These are phyloP conservation scores for Puccinia triticina DNA, from an alignment of 1,284 basidiomycete genomes.

Conservation along the genomic window DNA sequence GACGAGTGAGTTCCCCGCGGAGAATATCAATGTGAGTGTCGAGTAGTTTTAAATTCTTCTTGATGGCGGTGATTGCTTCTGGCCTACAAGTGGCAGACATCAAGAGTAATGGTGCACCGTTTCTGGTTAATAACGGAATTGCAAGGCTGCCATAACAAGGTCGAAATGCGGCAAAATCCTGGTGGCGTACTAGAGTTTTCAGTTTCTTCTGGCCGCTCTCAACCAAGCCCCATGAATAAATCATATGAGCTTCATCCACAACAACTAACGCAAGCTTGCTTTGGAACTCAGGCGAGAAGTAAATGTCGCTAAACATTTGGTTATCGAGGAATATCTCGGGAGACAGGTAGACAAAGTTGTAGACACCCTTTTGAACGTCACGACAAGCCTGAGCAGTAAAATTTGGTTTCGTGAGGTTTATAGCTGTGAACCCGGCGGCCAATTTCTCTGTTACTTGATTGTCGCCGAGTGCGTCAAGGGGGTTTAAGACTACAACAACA, in stretches of 20 bases:
- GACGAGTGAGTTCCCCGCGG: neutral
- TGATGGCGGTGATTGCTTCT: slow-evolving; percentile 25
- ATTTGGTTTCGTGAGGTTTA: slow-evolving; percentile 5
- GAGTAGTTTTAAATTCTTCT: slow-evolving; percentile 1
- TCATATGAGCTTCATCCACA: slow-evolving; percentile 21
- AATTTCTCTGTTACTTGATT: too few species aligned
- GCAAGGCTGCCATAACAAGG: slow-evolving; percentile 14
- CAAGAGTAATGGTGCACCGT: slow-evolving; percentile 1
- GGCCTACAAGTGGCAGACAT: slow-evolving; percentile 33
- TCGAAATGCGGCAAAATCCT: neutral
- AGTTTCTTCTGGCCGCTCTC: slow-evolving; percentile 21
- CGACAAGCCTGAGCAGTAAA: neutral
- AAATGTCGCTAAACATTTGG: neutral
- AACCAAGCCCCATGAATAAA: slow-evolving; percentile 23
- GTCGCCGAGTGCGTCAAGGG: slow-evolving; percentile 10
- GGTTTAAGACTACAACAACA: slow-evolving; percentile 1
- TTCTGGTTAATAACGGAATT: neutral
- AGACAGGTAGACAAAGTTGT: too few species aligned
- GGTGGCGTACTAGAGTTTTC: slow-evolving; percentile 2
- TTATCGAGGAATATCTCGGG: slow-evolving; percentile 27
- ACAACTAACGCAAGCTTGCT: slow-evolving; percentile 13
- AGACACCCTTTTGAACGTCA: neutral
- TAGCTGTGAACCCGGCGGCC: neutral
- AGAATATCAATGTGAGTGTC: neutral
- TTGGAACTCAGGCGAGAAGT: slow-evolving; percentile 19